Evolutionary conservation across 176 grass and related monocot genomes (phyloP), one percentile per base, ranked within the genome.

Genomic region (Thinopyrum elongatum): DNA sequence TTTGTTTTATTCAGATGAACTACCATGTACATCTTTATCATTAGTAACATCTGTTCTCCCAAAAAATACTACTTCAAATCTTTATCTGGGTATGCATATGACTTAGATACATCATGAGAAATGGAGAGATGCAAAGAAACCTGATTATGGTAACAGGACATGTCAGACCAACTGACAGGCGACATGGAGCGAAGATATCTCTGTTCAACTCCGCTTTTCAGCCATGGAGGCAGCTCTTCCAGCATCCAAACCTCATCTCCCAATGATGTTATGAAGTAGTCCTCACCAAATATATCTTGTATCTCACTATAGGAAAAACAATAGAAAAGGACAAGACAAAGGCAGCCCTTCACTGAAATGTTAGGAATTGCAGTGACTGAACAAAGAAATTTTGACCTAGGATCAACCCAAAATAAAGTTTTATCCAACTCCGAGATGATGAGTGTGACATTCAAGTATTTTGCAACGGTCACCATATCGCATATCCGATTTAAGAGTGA

Each of bases 371-470:
- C 13, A 33, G 53, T 53, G 34, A 77, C 15, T 51, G 19, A 21
- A 82, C 8, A 44, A 49, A 80, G 21, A 64, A 81, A 71, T 34
- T 30, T 82, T 63, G 66, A 98, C 95, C 95, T 95, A 58, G 93
- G 93, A 89, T 95, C 93, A 71, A 85, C 85, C 95, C 93, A 98
- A 83, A 98, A 98, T 83, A 91, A 95, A 46, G 93, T 87, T 76
- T 98, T 98, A 81, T 98, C 95, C 71, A 98, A 65, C 76, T 98
- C 95, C 16, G 95, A 93, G 39, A 98, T 87, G 14, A 98, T 93
- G 36, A 98, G 87, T 26, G 95, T 98, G 61, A 95, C 91, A 30
- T 98, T 98, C 77, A 98, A 85, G 76, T 92, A 95, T 85, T 93
- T 90, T 23, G 93, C 93, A 80, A 98, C 91, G 44, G 91, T 87